phyloP scores from a whole-genome alignment of 148 eudicot species.

The Chenopodium quinoa region DNA sequence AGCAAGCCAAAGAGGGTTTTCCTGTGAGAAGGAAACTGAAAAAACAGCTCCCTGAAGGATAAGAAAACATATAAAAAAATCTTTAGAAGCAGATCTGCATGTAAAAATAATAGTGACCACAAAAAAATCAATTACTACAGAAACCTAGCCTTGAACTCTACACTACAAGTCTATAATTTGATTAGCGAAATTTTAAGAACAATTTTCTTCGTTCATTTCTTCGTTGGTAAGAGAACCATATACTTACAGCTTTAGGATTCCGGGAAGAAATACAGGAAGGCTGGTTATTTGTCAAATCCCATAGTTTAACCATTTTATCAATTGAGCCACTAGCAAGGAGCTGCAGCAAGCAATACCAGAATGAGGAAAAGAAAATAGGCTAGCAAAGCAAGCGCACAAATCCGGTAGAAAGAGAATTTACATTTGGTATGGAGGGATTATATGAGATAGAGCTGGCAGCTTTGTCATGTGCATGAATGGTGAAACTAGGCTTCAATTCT shows the following conservation, averaged over 20 bases:
- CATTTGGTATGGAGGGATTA: constrained; percentile 66
- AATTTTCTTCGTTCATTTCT: background rate
- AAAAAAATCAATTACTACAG: background rate
- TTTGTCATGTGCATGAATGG: constrained; percentile 94
- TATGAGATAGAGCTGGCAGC: constrained; percentile 73
- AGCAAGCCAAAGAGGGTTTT: constrained; percentile 70
- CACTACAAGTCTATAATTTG: no score
- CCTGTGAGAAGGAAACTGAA: constrained; percentile 73
- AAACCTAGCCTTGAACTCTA: no score
- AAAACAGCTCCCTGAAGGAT: constrained; percentile 78
- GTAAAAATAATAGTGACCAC: background rate
- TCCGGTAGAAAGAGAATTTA: constrained; percentile 22
- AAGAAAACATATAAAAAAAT: constrained; percentile 10
- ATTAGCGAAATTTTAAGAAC: background rate
- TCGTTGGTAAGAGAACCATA: background rate
- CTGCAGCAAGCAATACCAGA: constrained; percentile 33
- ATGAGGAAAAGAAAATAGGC: constrained; percentile 14
- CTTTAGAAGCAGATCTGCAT: background rate
- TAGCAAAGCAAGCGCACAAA: constrained; percentile 3
- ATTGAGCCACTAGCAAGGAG: constrained; percentile 83
- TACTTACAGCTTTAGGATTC: constrained; percentile 82
- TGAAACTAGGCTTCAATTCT: constrained; percentile 59
- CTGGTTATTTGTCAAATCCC: constrained; percentile 74
- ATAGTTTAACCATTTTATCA: constrained; percentile 79
- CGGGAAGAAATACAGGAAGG: constrained; percentile 71